Evolutionary conservation across 768 basidiomycete genomes (phyloP).

Genomic region (Auricularia auricula-judae): DNA sequence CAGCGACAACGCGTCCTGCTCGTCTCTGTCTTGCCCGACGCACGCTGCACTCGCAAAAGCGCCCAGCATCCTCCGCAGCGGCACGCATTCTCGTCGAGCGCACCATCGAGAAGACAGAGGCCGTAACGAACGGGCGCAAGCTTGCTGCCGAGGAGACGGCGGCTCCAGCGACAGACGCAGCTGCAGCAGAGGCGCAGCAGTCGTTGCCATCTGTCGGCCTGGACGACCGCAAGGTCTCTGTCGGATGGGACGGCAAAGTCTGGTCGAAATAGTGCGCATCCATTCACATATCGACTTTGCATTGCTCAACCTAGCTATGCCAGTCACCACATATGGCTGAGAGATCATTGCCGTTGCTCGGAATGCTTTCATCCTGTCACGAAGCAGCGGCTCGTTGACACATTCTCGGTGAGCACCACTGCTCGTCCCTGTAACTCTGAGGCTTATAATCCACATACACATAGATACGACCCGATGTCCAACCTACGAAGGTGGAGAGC

Average conservation of each 20-base stretch:
- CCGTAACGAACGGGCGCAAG: neutral
- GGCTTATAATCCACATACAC: neutral
- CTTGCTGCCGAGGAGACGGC: neutral
- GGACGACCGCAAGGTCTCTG: conserved; percentile 49
- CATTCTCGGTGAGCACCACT: conserved; percentile 51
- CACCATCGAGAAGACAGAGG: neutral
- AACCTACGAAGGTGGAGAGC: conserved; percentile 46
- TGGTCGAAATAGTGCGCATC: conserved; percentile 69
- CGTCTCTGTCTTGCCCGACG: neutral
- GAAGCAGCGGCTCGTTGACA: conserved; percentile 82
- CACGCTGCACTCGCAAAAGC: neutral
- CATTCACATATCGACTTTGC: neutral
- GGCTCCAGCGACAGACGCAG: neutral
- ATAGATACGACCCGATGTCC: conserved; percentile 69
- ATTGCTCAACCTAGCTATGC: neutral
- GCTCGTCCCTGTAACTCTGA: too few species aligned
- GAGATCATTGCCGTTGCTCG: conserved; percentile 87
- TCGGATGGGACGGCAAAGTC: conserved; percentile 61
- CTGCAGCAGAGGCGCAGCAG: neutral
- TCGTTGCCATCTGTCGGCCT: neutral
- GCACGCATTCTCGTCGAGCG: neutral
- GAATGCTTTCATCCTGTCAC: conserved; percentile 80
- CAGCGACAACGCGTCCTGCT: neutral
- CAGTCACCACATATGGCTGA: conserved; percentile 85
- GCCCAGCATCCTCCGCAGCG: neutral